Evolutionary conservation across 2,329 filamentous ascomycete species (phyloP), one percentile per base, ranked within the genome.

Genomic region (Exophiala sp.): DNA sequence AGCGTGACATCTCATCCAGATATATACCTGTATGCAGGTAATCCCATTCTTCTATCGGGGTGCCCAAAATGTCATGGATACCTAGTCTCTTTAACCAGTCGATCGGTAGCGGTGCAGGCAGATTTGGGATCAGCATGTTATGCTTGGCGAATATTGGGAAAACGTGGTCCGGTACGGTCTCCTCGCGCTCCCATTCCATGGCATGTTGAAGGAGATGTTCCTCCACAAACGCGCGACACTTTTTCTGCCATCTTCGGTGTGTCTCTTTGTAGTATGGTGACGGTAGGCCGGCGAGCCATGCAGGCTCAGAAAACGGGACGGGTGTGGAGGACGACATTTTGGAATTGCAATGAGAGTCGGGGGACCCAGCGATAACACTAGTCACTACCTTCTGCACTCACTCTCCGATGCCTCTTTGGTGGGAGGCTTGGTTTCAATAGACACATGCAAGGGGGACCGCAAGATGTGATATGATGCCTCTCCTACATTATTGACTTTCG

Each of bases 231-330:
- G 73, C 75, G 29, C 82, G 81, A 63, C 82, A 83, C 56, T 77
- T 78, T 63, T 80, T 79, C 64, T 89, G 85, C 73, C 82, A 87
- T 62, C 69, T 70, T 11, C 73, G 70, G 63, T 88, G 84, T 2
- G 80, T 79, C 2, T 77, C 72, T 19, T 77, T 82, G 70, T 85
- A 86, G 70, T 87, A 85, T 10, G 85, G 80, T 0, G 82, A 85
- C 0, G 85, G 85, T 2, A 87, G 72, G 45, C 83, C 83, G 59
- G 73, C 73, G 40, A 88, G 74, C 69, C 83, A 88, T 1, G 84
- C 77, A 1, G 85, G 85, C 60, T 89, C 85, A 3, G 82, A 81
- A 69, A 88, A 86, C 43, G 85, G 85, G 21, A 86, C 65, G 23
- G 48, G 44, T n/a, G 40, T 41, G 16, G 27, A 14, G 14, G 48